Evolutionary conservation across 2,329 filamentous ascomycete genomes (phyloP).

Genomic region (Ophiostoma quercus): DNA sequence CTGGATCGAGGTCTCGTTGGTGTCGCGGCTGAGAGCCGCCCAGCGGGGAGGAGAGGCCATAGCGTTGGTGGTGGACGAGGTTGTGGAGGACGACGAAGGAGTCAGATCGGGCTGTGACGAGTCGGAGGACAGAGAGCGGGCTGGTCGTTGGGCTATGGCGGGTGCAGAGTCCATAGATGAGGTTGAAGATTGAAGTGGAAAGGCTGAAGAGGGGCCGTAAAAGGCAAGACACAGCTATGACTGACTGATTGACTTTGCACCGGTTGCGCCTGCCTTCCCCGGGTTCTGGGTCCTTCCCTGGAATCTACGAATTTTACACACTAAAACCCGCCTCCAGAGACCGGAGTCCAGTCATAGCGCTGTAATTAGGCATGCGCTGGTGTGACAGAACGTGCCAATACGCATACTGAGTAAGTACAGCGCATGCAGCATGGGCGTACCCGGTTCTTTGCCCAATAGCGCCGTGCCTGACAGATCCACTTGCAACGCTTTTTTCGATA

Average conservation of each 20-base stretch:
- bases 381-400: background rate
- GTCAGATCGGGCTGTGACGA: constrained; percentile 1
- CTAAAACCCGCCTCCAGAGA: constrained; percentile 10
- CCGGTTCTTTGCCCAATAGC: constrained; percentile 17
- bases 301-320: background rate
- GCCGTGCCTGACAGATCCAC: background rate
- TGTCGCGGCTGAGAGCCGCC: constrained; percentile 77
- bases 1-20: constrained; percentile 97
- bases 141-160: background rate
- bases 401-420: too few relatives aligned
- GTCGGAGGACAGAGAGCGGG: constrained; percentile 7
- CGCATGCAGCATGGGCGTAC: background rate
- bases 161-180: constrained; percentile 6
- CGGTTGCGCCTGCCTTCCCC: constrained; percentile 8
- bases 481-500: background rate
- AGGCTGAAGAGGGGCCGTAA: background rate
- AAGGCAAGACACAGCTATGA: background rate
- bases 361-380: constrained; percentile 22
- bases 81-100: background rate
- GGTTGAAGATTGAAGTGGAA: background rate
- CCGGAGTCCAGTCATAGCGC: constrained; percentile 23
- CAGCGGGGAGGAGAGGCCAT: constrained; percentile 52
- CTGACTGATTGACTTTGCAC: constrained; percentile 10
- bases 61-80: background rate
- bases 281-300: background rate